Conservation (phyloP, 306 rosid genomes). For the Mucuna pruriens region DNA sequence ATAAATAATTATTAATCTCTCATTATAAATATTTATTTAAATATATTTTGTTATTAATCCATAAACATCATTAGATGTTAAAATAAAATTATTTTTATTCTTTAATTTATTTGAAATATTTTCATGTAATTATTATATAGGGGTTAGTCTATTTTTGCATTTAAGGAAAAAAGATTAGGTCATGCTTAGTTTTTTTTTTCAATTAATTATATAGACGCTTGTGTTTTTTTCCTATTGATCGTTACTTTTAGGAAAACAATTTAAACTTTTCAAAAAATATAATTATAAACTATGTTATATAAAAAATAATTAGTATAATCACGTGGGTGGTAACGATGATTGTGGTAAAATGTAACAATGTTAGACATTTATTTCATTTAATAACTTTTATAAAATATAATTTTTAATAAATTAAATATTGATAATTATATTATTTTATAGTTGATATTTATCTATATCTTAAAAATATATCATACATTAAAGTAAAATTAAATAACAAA, state of each 20-base stretch:
- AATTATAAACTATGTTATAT: background rate
- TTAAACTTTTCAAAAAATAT: background rate
- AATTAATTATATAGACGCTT: background rate
- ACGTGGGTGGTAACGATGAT: background rate
- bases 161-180: background rate
- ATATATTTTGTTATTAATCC: background rate
- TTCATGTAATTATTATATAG: background rate
- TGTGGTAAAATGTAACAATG: background rate
- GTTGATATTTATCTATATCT: no score
- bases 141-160: no score
- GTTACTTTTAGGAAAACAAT: background rate
- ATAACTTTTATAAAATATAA: no score
- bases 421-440: no score
- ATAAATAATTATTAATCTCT: no score
- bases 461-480: no score
- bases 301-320: background rate
- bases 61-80: background rate
- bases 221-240: background rate
- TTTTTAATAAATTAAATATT: no score
- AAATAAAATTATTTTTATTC: background rate
- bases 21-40: background rate
- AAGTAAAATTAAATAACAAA: no score
- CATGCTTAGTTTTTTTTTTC: background rate
- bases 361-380: background rate
- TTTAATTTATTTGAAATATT: background rate